Evolutionary conservation across 2,329 filamentous ascomycete genomes (phyloP).

Genomic region (Ophiostoma sp.): DNA sequence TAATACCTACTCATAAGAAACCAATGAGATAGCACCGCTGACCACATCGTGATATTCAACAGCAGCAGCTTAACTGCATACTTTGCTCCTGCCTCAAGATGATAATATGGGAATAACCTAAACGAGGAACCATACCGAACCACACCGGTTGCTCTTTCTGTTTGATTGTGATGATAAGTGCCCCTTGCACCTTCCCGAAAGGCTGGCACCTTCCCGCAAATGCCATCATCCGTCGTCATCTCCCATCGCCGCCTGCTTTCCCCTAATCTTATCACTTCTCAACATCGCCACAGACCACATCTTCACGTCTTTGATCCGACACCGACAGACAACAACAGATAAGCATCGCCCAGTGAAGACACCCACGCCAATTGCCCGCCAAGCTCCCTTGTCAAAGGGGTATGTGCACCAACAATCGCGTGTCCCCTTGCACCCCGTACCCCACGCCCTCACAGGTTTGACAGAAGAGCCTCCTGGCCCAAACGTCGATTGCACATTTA

Average conservation of each 20-base stretch:
- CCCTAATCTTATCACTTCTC: neutral
- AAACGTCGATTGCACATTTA: neutral
- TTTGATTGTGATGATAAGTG: neutral
- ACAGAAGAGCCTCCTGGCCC: conserved; percentile 8
- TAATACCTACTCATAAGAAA: neutral
- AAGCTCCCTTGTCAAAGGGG: neutral
- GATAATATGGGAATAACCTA: neutral
- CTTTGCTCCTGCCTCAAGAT: neutral
- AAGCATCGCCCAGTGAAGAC: conserved; percentile 1
- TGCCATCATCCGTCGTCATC: neutral
- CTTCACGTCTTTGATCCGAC: neutral
- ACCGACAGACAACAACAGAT: neutral
- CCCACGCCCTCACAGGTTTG: neutral
- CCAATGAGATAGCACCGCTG: no score
- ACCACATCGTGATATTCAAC: neutral
- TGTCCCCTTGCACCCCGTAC: neutral
- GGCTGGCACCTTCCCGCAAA: neutral
- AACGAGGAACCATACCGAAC: neutral
- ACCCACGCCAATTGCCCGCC: neutral
- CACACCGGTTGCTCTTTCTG: neutral
- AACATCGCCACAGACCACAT: neutral
- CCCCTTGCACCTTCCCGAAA: neutral
- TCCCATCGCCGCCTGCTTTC: neutral
- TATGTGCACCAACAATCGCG: neutral
- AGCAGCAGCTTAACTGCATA: neutral